A percentile compares a stretch with the other conserved stretches of the same genome.
Conservation (phyloP, 2,329 filamentous ascomycete genomes). For the Nemania diffusa region DNA sequence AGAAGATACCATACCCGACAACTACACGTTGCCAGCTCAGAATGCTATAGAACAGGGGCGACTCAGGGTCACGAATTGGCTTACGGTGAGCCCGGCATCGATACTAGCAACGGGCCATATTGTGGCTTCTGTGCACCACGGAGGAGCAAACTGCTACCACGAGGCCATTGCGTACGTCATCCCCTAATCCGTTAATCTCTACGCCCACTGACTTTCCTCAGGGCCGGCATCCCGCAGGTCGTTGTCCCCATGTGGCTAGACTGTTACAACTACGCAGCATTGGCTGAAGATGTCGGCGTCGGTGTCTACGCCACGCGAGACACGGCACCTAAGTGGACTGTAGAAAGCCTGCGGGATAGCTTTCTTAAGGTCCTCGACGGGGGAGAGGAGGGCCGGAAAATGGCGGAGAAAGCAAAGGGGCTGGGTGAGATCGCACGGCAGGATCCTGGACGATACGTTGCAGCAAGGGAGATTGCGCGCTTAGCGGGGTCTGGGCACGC, state of each 20-base stretch:
- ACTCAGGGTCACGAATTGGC: conserved; percentile 35
- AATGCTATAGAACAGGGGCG: conserved; percentile 32
- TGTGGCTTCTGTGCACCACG: conserved; percentile 40
- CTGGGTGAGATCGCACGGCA: conserved; percentile 22
- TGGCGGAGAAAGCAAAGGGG: conserved; percentile 22
- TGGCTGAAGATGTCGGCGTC: conserved; percentile 34
- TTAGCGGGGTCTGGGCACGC: conserved; percentile 26
- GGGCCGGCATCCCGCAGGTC: conserved; percentile 34
- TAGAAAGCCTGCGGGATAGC: conserved; percentile 26
- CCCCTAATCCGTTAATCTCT: not conserved
- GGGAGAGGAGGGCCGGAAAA: not conserved
- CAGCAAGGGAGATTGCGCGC: conserved; percentile 32
- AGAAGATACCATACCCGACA: conserved; percentile 23
- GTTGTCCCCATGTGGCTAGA: conserved; percentile 37
- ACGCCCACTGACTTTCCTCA: conserved; percentile 7
- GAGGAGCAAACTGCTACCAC: conserved; percentile 40
- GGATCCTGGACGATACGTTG: conserved; percentile 33
- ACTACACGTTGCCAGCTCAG: conserved; percentile 27
- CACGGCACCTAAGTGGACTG: conserved; percentile 30
- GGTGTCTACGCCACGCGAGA: conserved; percentile 32
- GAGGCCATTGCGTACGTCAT: conserved; percentile 37
- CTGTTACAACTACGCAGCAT: conserved; percentile 35
- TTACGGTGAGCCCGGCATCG: conserved; percentile 35
- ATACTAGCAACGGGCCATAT: conserved; percentile 39
- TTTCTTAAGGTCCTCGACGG: conserved; percentile 28